A percentile compares a stretch with the other conserved stretches of the same genome.
Evolutionary conservation across 2,329 filamentous ascomycete species (phyloP).

Genomic region (Colletotrichum shisoi): DNA sequence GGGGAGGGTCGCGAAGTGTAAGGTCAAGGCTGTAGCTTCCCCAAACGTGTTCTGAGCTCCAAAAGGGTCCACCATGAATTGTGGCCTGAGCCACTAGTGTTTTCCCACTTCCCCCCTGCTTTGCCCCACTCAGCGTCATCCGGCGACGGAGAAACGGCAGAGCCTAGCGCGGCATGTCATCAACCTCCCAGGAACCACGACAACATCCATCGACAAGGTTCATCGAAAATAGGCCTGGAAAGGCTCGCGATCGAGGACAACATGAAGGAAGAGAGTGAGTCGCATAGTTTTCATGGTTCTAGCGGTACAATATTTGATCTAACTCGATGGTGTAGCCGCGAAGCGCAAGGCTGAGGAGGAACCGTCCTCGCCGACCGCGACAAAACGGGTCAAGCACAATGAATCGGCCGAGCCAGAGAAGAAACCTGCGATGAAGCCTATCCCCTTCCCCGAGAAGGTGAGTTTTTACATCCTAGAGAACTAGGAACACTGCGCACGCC

Average conservation of each 20-base stretch:
- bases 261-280: constrained; percentile 55
- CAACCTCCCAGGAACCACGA: constrained; percentile 27
- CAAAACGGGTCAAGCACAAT: constrained; percentile 70
- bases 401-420: constrained; percentile 58
- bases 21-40: constrained; percentile 26
- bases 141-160: constrained; percentile 37
- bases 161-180: constrained; percentile 39
- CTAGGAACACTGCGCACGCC: neutral
- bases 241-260: constrained; percentile 23
- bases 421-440: constrained; percentile 66
- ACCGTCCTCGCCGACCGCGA: constrained; percentile 65
- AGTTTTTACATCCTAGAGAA: constrained; percentile 33
- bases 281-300: neutral
- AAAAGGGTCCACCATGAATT: constrained; percentile 44
- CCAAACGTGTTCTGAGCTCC: constrained; percentile 40
- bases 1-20: constrained; percentile 24
- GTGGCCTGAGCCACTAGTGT: constrained; percentile 50
- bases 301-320: neutral
- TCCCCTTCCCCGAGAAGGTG: constrained; percentile 90
- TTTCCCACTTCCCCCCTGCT: constrained; percentile 46
- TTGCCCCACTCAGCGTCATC: constrained; percentile 17
- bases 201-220: constrained; percentile 24
- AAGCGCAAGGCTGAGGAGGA: constrained; percentile 80
- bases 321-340: constrained; percentile 43
- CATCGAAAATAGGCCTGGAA: constrained; percentile 29